These are phyloP conservation scores for Nannizziopsis barbatae DNA, from an alignment of 2,329 filamentous ascomycete genomes.

Conservation along the genomic window DNA sequence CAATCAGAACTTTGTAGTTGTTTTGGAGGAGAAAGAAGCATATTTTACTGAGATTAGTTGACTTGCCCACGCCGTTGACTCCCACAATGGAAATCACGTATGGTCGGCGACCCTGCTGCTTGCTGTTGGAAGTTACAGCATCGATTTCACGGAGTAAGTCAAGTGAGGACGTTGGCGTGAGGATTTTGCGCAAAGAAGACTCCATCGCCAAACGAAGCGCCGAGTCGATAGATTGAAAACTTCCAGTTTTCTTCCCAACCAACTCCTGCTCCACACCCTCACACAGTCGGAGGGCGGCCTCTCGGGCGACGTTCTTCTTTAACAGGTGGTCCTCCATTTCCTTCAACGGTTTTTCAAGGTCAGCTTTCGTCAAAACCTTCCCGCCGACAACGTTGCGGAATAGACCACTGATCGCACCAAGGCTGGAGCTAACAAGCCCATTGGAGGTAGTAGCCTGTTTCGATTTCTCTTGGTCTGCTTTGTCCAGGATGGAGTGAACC, in stretches of 20 bases:
- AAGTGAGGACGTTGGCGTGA: slow-evolving; percentile 88
- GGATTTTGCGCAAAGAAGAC: slow-evolving; percentile 81
- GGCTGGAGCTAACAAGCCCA: slow-evolving; percentile 64
- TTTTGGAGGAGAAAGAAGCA: slow-evolving; percentile 97
- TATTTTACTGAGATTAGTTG: slow-evolving; percentile 93
- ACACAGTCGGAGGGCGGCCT: slow-evolving; percentile 83
- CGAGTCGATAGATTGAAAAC: slow-evolving; percentile 76
- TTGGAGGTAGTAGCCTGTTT: slow-evolving; percentile 36
- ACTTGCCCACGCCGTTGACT: slow-evolving; percentile 97
- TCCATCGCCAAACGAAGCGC: slow-evolving; percentile 82
- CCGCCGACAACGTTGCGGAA: slow-evolving; percentile 94
- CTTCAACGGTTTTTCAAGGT: slow-evolving; percentile 84
- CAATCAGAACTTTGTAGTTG: slow-evolving; percentile 88
- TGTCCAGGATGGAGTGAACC: slow-evolving; percentile 76
- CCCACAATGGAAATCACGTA: slow-evolving; percentile 98
- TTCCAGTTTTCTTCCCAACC: slow-evolving; percentile 79
- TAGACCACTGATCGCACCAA: slow-evolving; percentile 73
- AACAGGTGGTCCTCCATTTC: slow-evolving; percentile 92
- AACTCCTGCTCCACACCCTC: slow-evolving; percentile 85
- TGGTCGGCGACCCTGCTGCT: slow-evolving; percentile 58
- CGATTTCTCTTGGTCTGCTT: slow-evolving; percentile 56
- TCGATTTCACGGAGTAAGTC: slow-evolving; percentile 92
- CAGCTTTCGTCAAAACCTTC: slow-evolving; percentile 77
- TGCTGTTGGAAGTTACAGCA: slow-evolving; percentile 55
- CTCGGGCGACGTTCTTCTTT: slow-evolving; percentile 90